These are phyloP conservation scores for Phytopythium cucurbitacearum DNA, from an alignment of 352 stramenopile genomes.

Conservation along the genomic window DNA sequence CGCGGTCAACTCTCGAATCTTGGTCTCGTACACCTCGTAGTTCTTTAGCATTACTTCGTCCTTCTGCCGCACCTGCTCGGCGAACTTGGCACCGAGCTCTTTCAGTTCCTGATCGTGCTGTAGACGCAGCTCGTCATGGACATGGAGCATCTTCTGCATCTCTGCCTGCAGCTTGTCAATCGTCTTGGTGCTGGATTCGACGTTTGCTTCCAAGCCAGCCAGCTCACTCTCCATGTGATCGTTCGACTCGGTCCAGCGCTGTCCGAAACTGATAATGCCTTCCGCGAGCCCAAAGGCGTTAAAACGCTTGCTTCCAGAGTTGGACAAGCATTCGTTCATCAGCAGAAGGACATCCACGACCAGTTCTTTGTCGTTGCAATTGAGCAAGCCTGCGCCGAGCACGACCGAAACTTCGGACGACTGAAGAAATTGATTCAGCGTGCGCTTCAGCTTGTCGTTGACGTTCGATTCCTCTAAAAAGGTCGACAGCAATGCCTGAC, in stretches of 20 bases:
- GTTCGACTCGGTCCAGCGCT: slow-evolving; percentile 42
- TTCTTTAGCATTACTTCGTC: slow-evolving; percentile 54
- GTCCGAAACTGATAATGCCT: slow-evolving; percentile 47
- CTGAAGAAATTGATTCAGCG: slow-evolving; percentile 66
- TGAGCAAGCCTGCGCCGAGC: slow-evolving; percentile 56
- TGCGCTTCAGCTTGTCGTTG: slow-evolving; percentile 61
- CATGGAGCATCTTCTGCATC: slow-evolving; percentile 49
- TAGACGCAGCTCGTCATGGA: slow-evolving; percentile 49
- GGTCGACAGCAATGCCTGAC: slow-evolving; percentile 59
- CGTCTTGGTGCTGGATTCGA: slow-evolving; percentile 33
- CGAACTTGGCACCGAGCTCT: slow-evolving; percentile 46
- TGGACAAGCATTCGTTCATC: slow-evolving; percentile 40
- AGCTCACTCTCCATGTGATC: slow-evolving; percentile 61
- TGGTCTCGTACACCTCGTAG: slow-evolving; percentile 56
- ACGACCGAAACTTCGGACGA: slow-evolving; percentile 65
- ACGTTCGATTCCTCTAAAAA: slow-evolving; percentile 44
- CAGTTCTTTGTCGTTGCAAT: slow-evolving; percentile 55
- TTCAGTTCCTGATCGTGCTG: slow-evolving; percentile 69
- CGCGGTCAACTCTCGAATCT: slow-evolving; percentile 51
- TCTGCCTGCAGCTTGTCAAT: slow-evolving; percentile 55
- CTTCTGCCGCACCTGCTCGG: slow-evolving; percentile 67
- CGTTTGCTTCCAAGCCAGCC: slow-evolving; percentile 38
- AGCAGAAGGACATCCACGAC: slow-evolving; percentile 62
- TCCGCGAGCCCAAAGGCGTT: slow-evolving; percentile 57
- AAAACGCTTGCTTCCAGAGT: slow-evolving; percentile 58